Evolutionary conservation across 139 green algal species (phyloP).

Genomic region (Zygnema cylindricum): DNA sequence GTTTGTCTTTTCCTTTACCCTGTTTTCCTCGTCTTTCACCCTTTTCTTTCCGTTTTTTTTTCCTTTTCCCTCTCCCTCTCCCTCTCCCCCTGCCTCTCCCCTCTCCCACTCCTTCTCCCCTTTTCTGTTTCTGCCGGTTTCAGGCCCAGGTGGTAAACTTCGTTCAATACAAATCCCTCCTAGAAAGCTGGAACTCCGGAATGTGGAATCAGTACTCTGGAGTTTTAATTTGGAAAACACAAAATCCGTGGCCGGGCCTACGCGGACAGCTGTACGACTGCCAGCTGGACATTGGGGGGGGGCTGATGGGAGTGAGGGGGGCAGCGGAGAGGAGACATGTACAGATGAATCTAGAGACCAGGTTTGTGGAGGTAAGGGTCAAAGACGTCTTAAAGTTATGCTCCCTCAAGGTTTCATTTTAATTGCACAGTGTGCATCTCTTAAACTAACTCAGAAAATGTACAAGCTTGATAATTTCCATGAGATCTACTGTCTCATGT

Average conservation of each 20-base stretch:
- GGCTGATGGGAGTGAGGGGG: conserved; percentile 27
- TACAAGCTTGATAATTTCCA: too few relatives aligned
- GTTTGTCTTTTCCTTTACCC: neutral
- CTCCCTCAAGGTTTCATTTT: too few relatives aligned
- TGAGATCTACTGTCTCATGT: too few relatives aligned
- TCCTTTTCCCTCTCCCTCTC: conserved; percentile 13
- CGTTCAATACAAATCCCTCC: conserved; percentile 59
- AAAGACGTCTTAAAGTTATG: neutral
- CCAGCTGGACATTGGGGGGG: conserved; percentile 27
- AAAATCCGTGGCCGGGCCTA: conserved; percentile 64
- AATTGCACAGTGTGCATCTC: too few relatives aligned
- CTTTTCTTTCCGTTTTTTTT: neutral
- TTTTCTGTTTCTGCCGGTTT: too few relatives aligned
- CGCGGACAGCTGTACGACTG: conserved; percentile 63
- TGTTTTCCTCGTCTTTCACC: neutral
- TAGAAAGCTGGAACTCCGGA: conserved; percentile 50
- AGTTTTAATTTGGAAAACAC: conserved; percentile 65
- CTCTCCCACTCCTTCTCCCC: too few relatives aligned
- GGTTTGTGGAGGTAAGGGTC: conserved; percentile 30
- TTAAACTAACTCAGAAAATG: too few relatives aligned
- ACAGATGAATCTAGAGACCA: conserved; percentile 46
- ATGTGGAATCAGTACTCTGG: conserved; percentile 60
- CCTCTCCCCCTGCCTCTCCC: too few relatives aligned
- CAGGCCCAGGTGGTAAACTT: conserved; percentile 65
- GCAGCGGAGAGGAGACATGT: conserved; percentile 50